Conservation (phyloP, 2,329 filamentous ascomycete genomes). For the Fusarium pseudonygamai region DNA sequence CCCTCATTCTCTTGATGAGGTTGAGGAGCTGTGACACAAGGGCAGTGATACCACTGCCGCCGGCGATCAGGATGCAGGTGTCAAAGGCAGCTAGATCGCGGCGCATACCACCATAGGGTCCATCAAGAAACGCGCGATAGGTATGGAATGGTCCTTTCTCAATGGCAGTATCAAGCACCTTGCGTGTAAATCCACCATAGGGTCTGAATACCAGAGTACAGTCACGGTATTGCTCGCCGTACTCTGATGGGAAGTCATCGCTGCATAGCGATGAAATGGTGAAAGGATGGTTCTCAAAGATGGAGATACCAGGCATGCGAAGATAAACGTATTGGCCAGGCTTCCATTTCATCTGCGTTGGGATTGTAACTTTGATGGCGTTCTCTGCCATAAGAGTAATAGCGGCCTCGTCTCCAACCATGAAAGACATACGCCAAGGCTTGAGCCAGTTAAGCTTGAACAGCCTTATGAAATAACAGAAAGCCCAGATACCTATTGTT, state of each 20-base stretch:
- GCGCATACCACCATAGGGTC: slow-evolving; percentile 94
- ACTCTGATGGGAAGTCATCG: slow-evolving; percentile 91
- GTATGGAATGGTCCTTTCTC: slow-evolving; percentile 90
- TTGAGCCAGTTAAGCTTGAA: slow-evolving; percentile 92
- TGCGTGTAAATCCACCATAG: slow-evolving; percentile 88
- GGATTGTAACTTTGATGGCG: slow-evolving; percentile 94
- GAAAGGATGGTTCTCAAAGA: slow-evolving; percentile 95
- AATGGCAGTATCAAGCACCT: slow-evolving; percentile 83
- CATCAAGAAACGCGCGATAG: slow-evolving; percentile 91
- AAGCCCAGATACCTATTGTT: slow-evolving; percentile 79
- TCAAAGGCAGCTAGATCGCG: slow-evolving; percentile 91
- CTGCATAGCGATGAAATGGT: slow-evolving; percentile 93
- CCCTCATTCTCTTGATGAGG: slow-evolving; percentile 95
- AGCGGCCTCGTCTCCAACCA: slow-evolving; percentile 91
- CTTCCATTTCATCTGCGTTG: slow-evolving; percentile 91
- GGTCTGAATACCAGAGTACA: slow-evolving; percentile 92
- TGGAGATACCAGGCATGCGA: slow-evolving; percentile 89
- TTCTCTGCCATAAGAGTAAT: slow-evolving; percentile 91
- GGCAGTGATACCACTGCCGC: slow-evolving; percentile 93
- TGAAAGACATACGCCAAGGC: slow-evolving; percentile 80
- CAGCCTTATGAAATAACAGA: slow-evolving; percentile 78
- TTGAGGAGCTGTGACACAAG: slow-evolving; percentile 91
- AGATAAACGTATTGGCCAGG: slow-evolving; percentile 96
- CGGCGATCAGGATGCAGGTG: slow-evolving; percentile 90
- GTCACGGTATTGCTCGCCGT: slow-evolving; percentile 87